phyloP scores from a whole-genome alignment of 2,329 filamentous ascomycete species.

The Nigrograna mackinnonii region DNA sequence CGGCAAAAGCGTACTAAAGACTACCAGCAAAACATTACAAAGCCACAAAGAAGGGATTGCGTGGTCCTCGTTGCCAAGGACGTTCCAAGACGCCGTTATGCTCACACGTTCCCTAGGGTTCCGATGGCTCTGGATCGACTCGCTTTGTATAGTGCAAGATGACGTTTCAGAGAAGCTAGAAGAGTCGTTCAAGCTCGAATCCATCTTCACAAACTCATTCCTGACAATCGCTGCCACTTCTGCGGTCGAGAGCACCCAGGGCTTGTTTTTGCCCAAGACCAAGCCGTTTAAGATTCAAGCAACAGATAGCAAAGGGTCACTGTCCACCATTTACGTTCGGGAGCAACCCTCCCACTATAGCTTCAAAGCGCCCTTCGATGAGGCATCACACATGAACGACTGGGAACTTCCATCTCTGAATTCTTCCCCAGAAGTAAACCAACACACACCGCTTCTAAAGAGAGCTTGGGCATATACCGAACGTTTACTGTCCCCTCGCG shows the following conservation, averaged over 20 bases:
- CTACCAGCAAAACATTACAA: constrained; percentile 27
- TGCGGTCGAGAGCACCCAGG: constrained; percentile 28
- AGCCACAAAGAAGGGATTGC: constrained; percentile 30
- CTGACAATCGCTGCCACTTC: constrained; percentile 38
- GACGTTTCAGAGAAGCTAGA: constrained; percentile 28
- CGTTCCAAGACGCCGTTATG: constrained; percentile 38
- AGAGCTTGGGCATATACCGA: constrained; percentile 39
- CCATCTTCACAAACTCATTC: constrained; percentile 35
- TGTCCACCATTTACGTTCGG: constrained; percentile 33
- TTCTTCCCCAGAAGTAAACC: constrained; percentile 28
- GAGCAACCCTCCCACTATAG: constrained; percentile 41
- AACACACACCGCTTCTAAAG: constrained; percentile 33
- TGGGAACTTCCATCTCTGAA: constrained; percentile 40
- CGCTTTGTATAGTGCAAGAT: constrained; percentile 36
- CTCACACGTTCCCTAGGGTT: constrained; percentile 39
- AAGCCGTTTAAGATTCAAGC: constrained; percentile 36
- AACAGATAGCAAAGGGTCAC: constrained; percentile 34
- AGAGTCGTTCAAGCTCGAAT: constrained; percentile 29
- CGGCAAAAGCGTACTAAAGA: constrained; percentile 28
- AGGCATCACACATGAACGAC: constrained; percentile 37
- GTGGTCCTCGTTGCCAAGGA: constrained; percentile 31
- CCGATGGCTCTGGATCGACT: constrained; percentile 41
- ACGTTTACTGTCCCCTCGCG: constrained; percentile 32
- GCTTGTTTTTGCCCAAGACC: constrained; percentile 25
- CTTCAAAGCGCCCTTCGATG: constrained; percentile 38